These are phyloP conservation scores for Penicillium sp. DNA, from an alignment of 2,329 filamentous ascomycete species.

Conservation along the genomic window DNA sequence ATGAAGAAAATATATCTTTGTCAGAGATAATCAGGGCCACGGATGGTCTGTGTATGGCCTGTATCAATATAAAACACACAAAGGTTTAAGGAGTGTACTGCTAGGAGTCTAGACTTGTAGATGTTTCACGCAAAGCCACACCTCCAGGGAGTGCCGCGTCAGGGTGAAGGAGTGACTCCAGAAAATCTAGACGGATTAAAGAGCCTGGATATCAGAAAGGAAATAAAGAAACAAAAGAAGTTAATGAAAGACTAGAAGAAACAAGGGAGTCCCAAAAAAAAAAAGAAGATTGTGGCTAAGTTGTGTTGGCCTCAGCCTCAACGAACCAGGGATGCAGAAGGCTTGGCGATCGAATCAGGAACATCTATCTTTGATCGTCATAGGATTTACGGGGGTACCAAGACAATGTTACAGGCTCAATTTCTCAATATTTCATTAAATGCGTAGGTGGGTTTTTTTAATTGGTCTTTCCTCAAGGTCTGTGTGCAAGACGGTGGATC, in stretches of 20 bases:
- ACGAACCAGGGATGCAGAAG: slow-evolving; percentile 10
- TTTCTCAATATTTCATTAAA: neutral
- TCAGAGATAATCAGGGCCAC: neutral
- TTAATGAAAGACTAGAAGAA: slow-evolving; percentile 16
- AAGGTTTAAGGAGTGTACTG: slow-evolving; percentile 4
- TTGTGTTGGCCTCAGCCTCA: slow-evolving; percentile 7
- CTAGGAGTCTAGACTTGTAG: slow-evolving; percentile 1
- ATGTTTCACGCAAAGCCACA: slow-evolving; percentile 10
- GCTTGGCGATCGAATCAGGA: slow-evolving; percentile 10
- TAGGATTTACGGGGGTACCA: neutral
- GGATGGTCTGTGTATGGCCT: neutral
- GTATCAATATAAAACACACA: slow-evolving; percentile 6
- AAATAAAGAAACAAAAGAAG: slow-evolving; percentile 2
- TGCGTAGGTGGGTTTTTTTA: neutral
- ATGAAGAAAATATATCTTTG: neutral
- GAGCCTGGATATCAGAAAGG: slow-evolving; percentile 1
- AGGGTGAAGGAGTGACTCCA: slow-evolving; percentile 12
- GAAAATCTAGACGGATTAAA: slow-evolving; percentile 2
- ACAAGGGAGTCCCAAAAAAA: neutral
- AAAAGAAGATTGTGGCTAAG: slow-evolving; percentile 11
- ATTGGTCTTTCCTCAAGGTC: neutral
- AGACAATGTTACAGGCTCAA: neutral
- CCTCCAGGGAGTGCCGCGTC: slow-evolving; percentile 15
- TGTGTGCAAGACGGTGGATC: neutral
- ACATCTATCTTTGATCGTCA: neutral